phyloP scores from a whole-genome alignment of 2,329 filamentous ascomycete genomes.

The Aspergillus quadricinctus region DNA sequence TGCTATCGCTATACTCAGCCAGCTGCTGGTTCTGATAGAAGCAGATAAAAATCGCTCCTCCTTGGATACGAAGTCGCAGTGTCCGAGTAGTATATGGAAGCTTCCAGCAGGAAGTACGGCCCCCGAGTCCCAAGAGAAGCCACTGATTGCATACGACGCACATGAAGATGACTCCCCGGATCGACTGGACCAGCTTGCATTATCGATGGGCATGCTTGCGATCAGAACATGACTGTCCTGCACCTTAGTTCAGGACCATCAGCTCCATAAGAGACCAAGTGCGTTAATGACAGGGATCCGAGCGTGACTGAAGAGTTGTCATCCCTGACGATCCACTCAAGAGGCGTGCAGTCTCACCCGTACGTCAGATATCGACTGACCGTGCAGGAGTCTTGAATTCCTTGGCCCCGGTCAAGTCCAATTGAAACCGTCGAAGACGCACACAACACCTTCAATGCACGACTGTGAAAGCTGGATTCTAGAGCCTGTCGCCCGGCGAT shows the following conservation, averaged over 20 bases:
- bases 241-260: not conserved
- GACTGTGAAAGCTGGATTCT: no score
- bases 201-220: constrained; percentile 12
- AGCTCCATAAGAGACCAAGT: not conserved
- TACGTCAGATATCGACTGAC: no score
- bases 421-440: no score
- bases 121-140: not conserved
- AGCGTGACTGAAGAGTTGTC: not conserved
- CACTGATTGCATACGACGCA: not conserved
- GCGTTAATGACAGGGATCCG: not conserved
- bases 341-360: no score
- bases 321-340: no score
- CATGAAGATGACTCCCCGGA: constrained; percentile 2
- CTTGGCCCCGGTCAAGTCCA: no score
- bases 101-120: not conserved
- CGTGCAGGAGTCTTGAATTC: no score
- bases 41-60: constrained; percentile 4
- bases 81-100: not conserved
- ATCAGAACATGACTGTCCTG: constrained; percentile 1
- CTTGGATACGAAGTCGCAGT: not conserved
- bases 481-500: no score
- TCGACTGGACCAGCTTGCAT: constrained; percentile 10
- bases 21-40: constrained; percentile 12
- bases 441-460: no score
- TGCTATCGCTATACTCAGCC: constrained; percentile 14